Evolutionary conservation across 1,284 basidiomycete species (phyloP).

Genomic region (Ganoderma resinaceum): DNA sequence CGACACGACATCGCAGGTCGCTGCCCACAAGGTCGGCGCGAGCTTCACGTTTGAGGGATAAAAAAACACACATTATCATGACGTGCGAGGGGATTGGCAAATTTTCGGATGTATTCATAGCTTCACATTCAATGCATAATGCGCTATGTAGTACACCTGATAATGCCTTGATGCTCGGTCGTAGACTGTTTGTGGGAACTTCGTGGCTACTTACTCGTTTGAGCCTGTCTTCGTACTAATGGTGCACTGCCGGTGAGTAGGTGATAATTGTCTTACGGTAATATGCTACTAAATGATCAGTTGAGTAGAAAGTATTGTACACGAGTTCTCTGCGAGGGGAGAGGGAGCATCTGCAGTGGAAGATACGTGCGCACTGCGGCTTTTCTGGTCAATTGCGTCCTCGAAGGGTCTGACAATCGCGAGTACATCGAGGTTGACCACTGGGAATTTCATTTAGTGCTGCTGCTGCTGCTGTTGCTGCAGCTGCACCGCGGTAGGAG

Average conservation of each 20-base stretch:
- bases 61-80: slow-evolving; percentile 22
- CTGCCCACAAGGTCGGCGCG: slow-evolving; percentile 82
- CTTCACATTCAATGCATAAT: slow-evolving; percentile 31
- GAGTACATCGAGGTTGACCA: no score
- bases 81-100: slow-evolving; percentile 17
- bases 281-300: neutral
- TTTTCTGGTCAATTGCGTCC: no score
- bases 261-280: neutral
- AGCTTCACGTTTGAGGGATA: slow-evolving; percentile 78
- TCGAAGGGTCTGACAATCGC: no score
- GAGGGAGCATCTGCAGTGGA: no score
- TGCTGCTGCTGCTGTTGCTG: no score
- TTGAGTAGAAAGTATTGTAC: no score
- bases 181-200: neutral
- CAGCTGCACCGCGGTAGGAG: no score
- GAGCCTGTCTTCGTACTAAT: neutral
- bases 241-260: neutral
- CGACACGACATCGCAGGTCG: slow-evolving; percentile 65
- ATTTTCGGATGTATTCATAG: slow-evolving; percentile 29
- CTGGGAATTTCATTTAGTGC: no score
- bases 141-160: slow-evolving; percentile 23
- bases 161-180: neutral
- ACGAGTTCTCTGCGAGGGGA: no score
- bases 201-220: neutral
- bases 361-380: no score